Evolutionary conservation across 495 filamentous ascomycete species (phyloP).

Genomic region (Tuber borchii): DNA sequence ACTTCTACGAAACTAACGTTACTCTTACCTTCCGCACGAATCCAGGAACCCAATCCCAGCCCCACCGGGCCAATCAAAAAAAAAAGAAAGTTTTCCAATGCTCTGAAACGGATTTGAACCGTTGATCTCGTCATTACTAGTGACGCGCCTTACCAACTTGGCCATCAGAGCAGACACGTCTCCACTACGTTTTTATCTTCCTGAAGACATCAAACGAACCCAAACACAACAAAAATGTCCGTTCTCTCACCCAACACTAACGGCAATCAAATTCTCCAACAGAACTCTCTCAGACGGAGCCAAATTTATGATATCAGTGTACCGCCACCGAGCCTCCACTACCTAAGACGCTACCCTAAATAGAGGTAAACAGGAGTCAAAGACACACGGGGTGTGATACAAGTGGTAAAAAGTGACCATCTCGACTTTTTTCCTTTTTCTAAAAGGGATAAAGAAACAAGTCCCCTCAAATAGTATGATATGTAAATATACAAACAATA

Average conservation of each 20-base stretch:
- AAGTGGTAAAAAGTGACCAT: too few relatives aligned
- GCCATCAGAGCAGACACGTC: constrained; percentile 9
- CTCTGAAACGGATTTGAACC: constrained; percentile 34
- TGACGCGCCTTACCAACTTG: constrained; percentile 12
- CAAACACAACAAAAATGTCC: too few relatives aligned
- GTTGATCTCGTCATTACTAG: constrained; percentile 31
- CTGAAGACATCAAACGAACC: neutral
- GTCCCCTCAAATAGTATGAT: neutral
- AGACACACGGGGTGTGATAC: too few relatives aligned
- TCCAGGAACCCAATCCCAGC: neutral
- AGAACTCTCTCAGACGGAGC: too few relatives aligned
- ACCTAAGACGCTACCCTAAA: too few relatives aligned
- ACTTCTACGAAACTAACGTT: too few relatives aligned
- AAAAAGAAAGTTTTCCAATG: constrained; percentile 11
- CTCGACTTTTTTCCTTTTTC: neutral
- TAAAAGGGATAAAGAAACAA: neutral
- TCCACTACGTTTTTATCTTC: neutral
- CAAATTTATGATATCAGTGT: neutral
- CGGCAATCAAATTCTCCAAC: neutral
- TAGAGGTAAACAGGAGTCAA: too few relatives aligned
- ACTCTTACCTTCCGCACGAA: too few relatives aligned
- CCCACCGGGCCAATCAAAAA: neutral
- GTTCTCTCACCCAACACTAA: too few relatives aligned
- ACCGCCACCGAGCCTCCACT: neutral
- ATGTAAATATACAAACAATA: neutral